Percentiles rank a stretch among this genome's conserved stretches.
phyloP scores from a whole-genome alignment of 1,139 yeast species.

The Barnettozyma hawaiiensis region DNA sequence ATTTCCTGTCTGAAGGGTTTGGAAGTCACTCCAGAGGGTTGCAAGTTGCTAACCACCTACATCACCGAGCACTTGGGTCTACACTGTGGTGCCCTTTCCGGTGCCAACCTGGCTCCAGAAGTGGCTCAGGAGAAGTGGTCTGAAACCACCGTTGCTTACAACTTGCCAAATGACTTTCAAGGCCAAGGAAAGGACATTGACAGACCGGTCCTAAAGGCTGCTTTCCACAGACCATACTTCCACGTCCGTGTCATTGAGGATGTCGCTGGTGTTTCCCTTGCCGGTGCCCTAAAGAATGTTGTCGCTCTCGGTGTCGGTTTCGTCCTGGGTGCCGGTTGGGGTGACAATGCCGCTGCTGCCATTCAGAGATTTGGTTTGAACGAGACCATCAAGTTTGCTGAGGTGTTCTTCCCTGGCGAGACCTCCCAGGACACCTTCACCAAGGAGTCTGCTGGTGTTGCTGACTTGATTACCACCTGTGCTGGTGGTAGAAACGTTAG shows the following conservation, averaged over 20 bases:
- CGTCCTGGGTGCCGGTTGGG: conserved; percentile 91
- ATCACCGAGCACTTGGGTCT: conserved; percentile 69
- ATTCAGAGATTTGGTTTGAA: conserved; percentile 82
- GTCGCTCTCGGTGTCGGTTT: conserved; percentile 88
- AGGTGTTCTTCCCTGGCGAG: conserved; percentile 48
- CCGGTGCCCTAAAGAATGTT: conserved; percentile 86
- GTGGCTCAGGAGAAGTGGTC: conserved; percentile 86
- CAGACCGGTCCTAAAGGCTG: conserved; percentile 50
- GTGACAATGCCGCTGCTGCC: conserved; percentile 90
- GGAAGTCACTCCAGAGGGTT: conserved; percentile 70
- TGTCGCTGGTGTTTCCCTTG: conserved; percentile 76
- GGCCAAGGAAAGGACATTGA: conserved; percentile 69
- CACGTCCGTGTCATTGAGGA: conserved; percentile 79
- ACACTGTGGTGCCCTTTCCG: conserved; percentile 83
- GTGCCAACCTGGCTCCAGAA: conserved; percentile 87
- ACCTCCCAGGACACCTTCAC: conserved; percentile 55
- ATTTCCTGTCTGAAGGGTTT: conserved; percentile 85
- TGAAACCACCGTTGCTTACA: conserved; percentile 84
- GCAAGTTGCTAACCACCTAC: conserved; percentile 65
- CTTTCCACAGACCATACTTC: conserved; percentile 88
- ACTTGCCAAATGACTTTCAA: conserved; percentile 56
- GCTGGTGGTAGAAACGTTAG: conserved; percentile 86
- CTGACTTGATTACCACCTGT: conserved; percentile 87
- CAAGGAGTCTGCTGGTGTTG: conserved; percentile 86
- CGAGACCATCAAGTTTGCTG: conserved; percentile 75